Base-by-base conservation (phyloP, 2,329 filamentous ascomycete species). In the Xylariomycetidae sp. region DNA sequence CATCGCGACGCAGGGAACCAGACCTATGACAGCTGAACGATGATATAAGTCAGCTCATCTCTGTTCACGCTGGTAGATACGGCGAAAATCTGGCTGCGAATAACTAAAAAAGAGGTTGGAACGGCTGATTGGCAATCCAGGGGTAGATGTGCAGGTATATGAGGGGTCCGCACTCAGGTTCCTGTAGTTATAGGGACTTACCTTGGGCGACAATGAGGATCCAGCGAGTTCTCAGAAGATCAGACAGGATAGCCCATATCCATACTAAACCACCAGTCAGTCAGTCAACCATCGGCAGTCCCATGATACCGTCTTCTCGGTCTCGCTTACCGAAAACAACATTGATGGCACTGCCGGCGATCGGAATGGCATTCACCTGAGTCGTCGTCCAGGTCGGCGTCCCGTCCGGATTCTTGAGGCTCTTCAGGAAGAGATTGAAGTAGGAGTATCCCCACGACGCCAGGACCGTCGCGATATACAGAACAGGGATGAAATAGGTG, bases 231-330 rank as follows among this genome's bases (percentile, higher is more conserved):
- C 61, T 59, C 2, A 74, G 44, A 7, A 63, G 48, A 48, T 74
- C 70, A 1, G 70, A 74, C 1, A 72, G 46, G 3, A 72, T 59
- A 1, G 69, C 70, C 69, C 70, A 74, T 10, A 71, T 59, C 70
- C 70, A 74, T 2, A 74, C 70, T 63, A 27, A n/a, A n/a, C n/a
- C 3, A 15, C 9, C 16, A 3, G 4, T n/a, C 27, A 15, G 15
- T 30, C 12, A 30, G 8, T 7, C 13, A 8, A 16, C 18, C 12
- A 19, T 32, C 11, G 13, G 16, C 15, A 7, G 12, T 25, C 14
- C 11, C 4, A 27, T 16, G 16, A 4, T 27, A 10, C 12, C 15
- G 16, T 13, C 13, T 20, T n/a, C 12, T 3, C 15, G n/a, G 3
- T 11, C 27, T 6, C 3, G 38, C 40, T 28, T 34, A 54, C 51